Evolutionary conservation across 495 filamentous ascomycete genomes (phyloP), one percentile per base, ranked within the genome.

Genomic region (Neurospora pannonica): DNA sequence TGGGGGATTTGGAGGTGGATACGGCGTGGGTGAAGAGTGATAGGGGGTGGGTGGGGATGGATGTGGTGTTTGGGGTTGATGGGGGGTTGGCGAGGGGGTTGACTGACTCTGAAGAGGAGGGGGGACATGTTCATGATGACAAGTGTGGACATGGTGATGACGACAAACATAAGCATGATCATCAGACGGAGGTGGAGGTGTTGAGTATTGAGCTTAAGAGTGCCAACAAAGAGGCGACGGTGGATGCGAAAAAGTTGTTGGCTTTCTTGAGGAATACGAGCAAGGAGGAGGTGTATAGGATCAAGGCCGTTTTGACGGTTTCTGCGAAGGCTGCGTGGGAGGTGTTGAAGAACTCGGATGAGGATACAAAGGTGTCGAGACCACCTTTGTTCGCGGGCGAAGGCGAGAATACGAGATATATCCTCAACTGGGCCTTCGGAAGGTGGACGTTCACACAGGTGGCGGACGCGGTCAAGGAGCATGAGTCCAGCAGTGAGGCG

Each of bases 341-440:
- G 1, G 81, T 87, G 2, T 89, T 94, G 1, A 82, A 80, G 31
- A 89, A 89, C 46, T 92, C 90, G 21, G 87, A 90, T 71, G 88
- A 87, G 54, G 87, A 88, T 10, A 75, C 75, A 2, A 70, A 38
- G 13, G 38, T 74, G 37, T 31, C 54, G 67, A 75, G 48, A 19
- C 77, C 72, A 19, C 40, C 74, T 24, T 28, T 2, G 11, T 6
- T 5, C 6, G 28, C 13, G 2, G 54, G 21, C 15, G 54, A 67
- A 13, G 46, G 71, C 39, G 70, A 38, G 31, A 76, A 74, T 28
- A 78, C 72, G 4, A 77, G 89, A 74, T 97, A 94, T 79, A 97
- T 98, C 69, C 86, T 99, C 62, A 99, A 99, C 80, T 98, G 96
- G 96, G 97, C 96, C 0, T 99, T 99, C 83, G 95, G 94, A 8